A percentile compares a stretch with the other conserved stretches of the same genome.
These are phyloP conservation scores for Phytophthora aleatoria DNA, from an alignment of 352 stramenopile species.

Conservation along the genomic window DNA sequence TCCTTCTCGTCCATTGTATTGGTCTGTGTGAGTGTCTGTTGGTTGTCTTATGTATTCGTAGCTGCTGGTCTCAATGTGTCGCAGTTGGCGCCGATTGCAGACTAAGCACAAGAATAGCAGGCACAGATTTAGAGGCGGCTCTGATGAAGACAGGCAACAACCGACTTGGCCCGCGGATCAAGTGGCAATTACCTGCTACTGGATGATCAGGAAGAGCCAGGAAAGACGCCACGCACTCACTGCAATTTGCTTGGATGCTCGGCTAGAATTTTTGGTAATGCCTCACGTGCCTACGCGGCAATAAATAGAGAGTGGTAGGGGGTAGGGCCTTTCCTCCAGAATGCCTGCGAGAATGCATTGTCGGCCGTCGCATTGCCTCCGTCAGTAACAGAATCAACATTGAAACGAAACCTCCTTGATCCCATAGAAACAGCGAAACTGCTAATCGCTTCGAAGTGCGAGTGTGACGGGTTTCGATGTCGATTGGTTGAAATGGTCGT, in stretches of 20 bases:
- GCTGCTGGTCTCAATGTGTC: constrained; percentile 16
- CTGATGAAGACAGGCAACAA: constrained; percentile 25
- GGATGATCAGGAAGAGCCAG: constrained; percentile 31
- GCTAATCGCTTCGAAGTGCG: neutral
- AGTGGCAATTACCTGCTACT: constrained; percentile 1
- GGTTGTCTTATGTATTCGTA: neutral
- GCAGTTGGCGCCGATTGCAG: constrained; percentile 17
- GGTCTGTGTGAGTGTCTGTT: neutral
- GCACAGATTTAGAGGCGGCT: constrained; percentile 12
- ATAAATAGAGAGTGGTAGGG: constrained; percentile 24
- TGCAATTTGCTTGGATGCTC: constrained; percentile 5
- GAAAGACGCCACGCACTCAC: constrained; percentile 4
- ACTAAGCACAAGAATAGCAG: constrained; percentile 23
- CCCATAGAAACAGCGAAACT: neutral
- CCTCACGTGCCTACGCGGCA: constrained; percentile 15
- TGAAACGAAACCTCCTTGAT: neutral
- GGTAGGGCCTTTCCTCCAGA: neutral
- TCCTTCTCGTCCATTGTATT: constrained; percentile 52
- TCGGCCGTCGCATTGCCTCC: neutral
- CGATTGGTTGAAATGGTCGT: constrained; percentile 6
- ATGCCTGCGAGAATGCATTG: constrained; percentile 13
- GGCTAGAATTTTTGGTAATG: constrained; percentile 25
- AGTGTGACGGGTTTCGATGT: neutral
- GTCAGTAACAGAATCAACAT: neutral
- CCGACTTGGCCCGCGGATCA: constrained; percentile 16